These are phyloP conservation scores for Calonectria crousiana DNA, from an alignment of 2,329 filamentous ascomycete genomes.

Conservation along the genomic window DNA sequence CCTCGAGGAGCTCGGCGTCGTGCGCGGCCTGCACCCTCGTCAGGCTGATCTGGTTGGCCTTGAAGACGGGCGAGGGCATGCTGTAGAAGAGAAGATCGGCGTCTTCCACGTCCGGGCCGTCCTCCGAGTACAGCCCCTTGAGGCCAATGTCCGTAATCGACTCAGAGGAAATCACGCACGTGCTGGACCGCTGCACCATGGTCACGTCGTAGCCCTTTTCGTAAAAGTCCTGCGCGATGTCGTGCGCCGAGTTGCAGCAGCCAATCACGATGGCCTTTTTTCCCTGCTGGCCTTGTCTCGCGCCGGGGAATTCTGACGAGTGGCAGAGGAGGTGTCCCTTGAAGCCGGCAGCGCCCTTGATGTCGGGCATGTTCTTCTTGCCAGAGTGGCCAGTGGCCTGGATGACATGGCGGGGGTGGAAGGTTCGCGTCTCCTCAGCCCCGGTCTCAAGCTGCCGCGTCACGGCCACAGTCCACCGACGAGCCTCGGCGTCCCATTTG, in stretches of 20 bases:
- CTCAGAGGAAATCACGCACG: conserved; percentile 71
- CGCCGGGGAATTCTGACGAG: conserved; percentile 20
- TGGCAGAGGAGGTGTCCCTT: conserved; percentile 22
- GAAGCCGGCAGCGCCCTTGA: conserved; percentile 12
- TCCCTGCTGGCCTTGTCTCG: conserved; percentile 46
- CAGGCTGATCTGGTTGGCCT: conserved; percentile 48
- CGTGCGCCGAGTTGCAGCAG: conserved; percentile 76
- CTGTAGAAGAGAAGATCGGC: conserved; percentile 23
- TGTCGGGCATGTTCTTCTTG: conserved; percentile 19
- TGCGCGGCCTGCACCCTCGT: conserved; percentile 47
- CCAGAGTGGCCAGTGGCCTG: conserved; percentile 25
- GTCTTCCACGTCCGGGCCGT: conserved; percentile 18
- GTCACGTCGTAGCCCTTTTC: conserved; percentile 77
- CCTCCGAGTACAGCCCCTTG: conserved; percentile 18
- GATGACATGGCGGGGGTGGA: conserved; percentile 19
- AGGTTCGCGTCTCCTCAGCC: conserved; percentile 3
- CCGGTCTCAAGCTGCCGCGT: conserved; percentile 13
- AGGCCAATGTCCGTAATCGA: conserved; percentile 60
- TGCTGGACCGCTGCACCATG: conserved; percentile 76
- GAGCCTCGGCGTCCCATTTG: conserved; percentile 21
- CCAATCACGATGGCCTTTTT: conserved; percentile 76
- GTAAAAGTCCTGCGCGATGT: conserved; percentile 76
- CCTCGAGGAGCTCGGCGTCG: conserved; percentile 55
- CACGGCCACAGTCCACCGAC: conserved; percentile 18
- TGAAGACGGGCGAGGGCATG: conserved; percentile 12